Conservation (phyloP, 805 yeast genomes). For the Phaffomyces thermotolerans region DNA sequence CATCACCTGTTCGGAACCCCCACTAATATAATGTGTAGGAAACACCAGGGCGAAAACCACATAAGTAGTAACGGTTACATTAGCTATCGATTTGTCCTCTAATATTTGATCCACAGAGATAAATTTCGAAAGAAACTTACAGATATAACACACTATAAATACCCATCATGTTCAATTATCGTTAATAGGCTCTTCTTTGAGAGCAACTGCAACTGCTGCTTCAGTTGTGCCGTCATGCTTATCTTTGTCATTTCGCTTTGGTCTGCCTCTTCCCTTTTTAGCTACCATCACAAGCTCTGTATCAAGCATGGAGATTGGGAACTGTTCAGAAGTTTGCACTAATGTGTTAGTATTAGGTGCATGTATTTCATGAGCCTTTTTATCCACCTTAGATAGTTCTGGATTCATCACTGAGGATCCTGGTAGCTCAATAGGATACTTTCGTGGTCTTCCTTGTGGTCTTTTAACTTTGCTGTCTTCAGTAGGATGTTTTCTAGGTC, state of each 20-base stretch:
- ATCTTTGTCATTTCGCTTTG: conserved; percentile 8
- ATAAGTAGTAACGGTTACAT: neutral
- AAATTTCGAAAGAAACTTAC: no score
- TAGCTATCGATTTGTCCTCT: neutral
- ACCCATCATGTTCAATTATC: neutral
- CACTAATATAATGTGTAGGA: neutral
- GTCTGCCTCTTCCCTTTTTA: conserved; percentile 13
- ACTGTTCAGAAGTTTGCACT: no score
- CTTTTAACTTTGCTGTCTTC: conserved; percentile 33
- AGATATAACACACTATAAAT: no score
- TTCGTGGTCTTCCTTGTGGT: conserved; percentile 25
- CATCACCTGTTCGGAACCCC: conserved; percentile 7
- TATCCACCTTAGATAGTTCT: conserved; percentile 1
- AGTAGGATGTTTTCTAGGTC: conserved; percentile 45
- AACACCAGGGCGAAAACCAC: neutral
- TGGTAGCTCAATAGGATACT: conserved; percentile 15
- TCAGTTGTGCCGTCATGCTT: neutral
- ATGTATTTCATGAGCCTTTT: neutral
- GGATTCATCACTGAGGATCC: neutral
- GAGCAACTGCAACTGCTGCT: conserved; percentile 7
- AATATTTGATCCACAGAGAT: neutral
- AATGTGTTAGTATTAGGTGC: neutral
- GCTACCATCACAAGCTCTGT: conserved; percentile 4
- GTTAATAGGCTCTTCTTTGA: conserved; percentile 1
- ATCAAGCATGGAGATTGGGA: neutral